Base-by-base conservation (phyloP, 495 filamentous ascomycete genomes). In the Geoglossum glabrum region DNA sequence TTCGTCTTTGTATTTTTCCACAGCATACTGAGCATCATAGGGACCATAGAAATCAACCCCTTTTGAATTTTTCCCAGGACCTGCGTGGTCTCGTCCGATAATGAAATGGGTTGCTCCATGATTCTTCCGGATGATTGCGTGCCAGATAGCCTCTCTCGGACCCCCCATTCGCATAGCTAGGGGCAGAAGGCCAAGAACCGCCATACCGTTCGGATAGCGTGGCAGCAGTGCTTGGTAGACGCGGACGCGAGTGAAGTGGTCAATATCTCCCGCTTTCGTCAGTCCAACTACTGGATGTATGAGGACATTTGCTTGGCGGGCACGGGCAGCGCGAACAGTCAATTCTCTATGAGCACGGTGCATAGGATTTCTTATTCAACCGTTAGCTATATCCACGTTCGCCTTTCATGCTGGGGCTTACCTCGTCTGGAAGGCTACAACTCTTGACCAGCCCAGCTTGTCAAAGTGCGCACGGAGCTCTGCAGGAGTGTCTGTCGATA, bases 51-150 rank as follows among this genome's bases (percentile, higher is more conserved):
- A 94, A 65, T 98, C 93, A 62, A 85, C 79, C 28, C 93, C 93
- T 73, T 88, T 84, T 74, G 83, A 87, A 79, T 97, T 97, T 75
- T 87, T 92, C 62, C 92, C 92, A 28, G 92, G 92, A 56, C 92
- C 92, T 63, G 92, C 92, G 69, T 98, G 92, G 69, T 98, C 92
- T 72, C 92, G 86, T 28, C 92, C 92, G 57, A 98, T 90, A 65
- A 98, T 98, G 79, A 98, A 98, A 78, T 98, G 92, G 15, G 93
- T 97, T 38, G 90, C 88, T 62, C 92, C 92, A 73, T 95, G 88
- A 73, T 98, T 98, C 80, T 97, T 98, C 65, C 92, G 88, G 78
- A 98, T 98, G 66, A 98, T 97, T 62, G 92, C 92, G 76, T 98
- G 92, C 92, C 92, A 98, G 73, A 98, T 89, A 62, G 92, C 92